Percentiles rank a stretch among this genome's conserved stretches.
Conservation (phyloP, 2,329 filamentous ascomycete species). For the Neonectria coccinea region DNA sequence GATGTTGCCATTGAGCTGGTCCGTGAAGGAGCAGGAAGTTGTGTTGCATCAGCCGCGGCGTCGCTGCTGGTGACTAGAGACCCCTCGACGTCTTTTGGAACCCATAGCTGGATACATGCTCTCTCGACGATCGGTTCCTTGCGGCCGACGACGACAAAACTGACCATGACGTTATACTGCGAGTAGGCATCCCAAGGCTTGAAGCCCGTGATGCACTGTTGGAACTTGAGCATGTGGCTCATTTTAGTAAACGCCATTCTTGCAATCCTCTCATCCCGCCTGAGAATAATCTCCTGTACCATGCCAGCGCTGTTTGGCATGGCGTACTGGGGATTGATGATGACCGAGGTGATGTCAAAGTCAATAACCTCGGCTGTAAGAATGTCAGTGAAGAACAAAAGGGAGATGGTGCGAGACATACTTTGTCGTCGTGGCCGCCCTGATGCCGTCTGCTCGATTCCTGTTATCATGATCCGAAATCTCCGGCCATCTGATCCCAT, state of each 20-base stretch:
- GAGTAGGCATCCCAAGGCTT: conserved; percentile 46
- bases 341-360: conserved; percentile 47
- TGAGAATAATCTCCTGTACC: conserved; percentile 46
- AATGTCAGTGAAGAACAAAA: conserved; percentile 24
- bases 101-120: conserved; percentile 50
- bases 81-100: conserved; percentile 45
- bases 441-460: conserved; percentile 35
- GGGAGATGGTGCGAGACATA: conserved; percentile 11
- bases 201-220: conserved; percentile 51
- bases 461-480: conserved; percentile 45
- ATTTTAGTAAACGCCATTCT: conserved; percentile 44
- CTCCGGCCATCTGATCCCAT: conserved; percentile 44
- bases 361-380: conserved; percentile 44
- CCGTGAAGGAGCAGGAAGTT: conserved; percentile 26
- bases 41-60: conserved; percentile 28
- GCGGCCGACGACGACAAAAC: conserved; percentile 45
- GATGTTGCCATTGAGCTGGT: conserved; percentile 34
- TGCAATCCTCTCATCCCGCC: conserved; percentile 48
- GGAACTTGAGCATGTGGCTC: conserved; percentile 47
- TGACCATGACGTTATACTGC: conserved; percentile 45
- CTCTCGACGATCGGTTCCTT: conserved; percentile 42
- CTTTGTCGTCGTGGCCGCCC: conserved; percentile 41
- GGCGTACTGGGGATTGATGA: conserved; percentile 48
- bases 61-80: conserved; percentile 47
- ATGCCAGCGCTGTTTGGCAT: conserved; percentile 36